phyloP scores from a whole-genome alignment of 2,329 filamentous ascomycete genomes.

The Apiospora koreana region DNA sequence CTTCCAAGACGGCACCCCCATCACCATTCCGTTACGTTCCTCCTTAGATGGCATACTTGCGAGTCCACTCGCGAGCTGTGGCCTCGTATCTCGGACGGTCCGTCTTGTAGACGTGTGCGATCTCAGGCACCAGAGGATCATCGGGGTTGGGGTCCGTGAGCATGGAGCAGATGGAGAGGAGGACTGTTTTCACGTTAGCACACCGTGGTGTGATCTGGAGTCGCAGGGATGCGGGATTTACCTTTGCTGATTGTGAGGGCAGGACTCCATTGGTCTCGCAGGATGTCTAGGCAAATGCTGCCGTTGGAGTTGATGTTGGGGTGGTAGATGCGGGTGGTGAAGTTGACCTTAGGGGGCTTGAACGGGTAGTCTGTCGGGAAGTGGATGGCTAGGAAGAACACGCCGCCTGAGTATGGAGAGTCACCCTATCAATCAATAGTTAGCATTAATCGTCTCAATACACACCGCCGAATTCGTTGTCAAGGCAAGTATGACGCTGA shows the following conservation, averaged over 20 bases:
- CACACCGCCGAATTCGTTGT: background rate
- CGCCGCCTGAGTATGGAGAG: conserved; percentile 95
- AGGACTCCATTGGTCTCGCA: conserved; percentile 98
- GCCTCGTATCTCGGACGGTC: conserved; percentile 95
- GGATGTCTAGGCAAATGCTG: conserved; percentile 97
- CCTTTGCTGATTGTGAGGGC: conserved; percentile 98
- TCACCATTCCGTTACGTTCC: background rate
- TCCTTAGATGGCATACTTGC: conserved; percentile 91
- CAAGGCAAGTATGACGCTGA: background rate
- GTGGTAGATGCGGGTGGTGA: conserved; percentile 99
- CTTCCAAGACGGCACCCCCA: background rate
- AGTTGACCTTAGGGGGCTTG: conserved; percentile 99
- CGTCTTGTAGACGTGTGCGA: conserved; percentile 99
- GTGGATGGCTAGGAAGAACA: conserved; percentile 98
- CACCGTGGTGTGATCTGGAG: conserved; percentile 1
- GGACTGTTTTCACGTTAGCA: conserved; percentile 56
- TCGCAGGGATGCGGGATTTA: conserved; percentile 40
- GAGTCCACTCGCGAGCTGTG: conserved; percentile 96
- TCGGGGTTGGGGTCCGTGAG: conserved; percentile 99
- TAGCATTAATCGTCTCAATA: conserved; percentile 26
- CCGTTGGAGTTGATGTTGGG: conserved; percentile 99
- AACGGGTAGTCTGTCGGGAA: conserved; percentile 99
- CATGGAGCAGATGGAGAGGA: conserved; percentile 99
- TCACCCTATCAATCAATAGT: conserved; percentile 65
- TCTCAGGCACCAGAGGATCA: conserved; percentile 97